Evolutionary conservation across 2,329 filamentous ascomycete species (phyloP).

Genomic region (Xylariaceae sp.): DNA sequence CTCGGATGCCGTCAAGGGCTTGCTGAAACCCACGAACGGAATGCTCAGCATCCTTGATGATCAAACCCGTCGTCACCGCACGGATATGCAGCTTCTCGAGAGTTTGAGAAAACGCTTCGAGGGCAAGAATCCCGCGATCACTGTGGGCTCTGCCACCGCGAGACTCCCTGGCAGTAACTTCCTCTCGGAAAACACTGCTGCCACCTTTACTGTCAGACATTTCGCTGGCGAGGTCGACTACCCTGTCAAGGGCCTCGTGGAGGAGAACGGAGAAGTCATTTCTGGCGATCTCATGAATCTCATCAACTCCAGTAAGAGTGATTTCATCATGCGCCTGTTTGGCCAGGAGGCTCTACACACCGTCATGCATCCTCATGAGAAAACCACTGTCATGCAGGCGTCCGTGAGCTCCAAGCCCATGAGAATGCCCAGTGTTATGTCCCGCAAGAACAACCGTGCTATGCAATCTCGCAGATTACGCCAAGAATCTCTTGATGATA

Average conservation of each 20-base stretch:
- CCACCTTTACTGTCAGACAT: slow-evolving; percentile 85
- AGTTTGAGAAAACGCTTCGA: slow-evolving; percentile 89
- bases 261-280: slow-evolving; percentile 94
- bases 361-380: slow-evolving; percentile 87
- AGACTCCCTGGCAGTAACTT: slow-evolving; percentile 86
- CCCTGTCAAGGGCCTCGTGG: slow-evolving; percentile 75
- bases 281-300: slow-evolving; percentile 94
- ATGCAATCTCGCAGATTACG: slow-evolving; percentile 34
- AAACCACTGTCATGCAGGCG: slow-evolving; percentile 86
- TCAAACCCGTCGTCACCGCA: slow-evolving; percentile 83
- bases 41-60: slow-evolving; percentile 92
- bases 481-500: slow-evolving; percentile 41
- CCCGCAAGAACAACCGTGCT: slow-evolving; percentile 57
- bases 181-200: slow-evolving; percentile 71
- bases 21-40: slow-evolving; percentile 89
- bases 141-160: slow-evolving; percentile 67
- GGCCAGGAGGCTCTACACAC: slow-evolving; percentile 94
- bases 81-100: slow-evolving; percentile 84
- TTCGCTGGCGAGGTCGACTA: slow-evolving; percentile 98
- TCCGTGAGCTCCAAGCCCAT: slow-evolving; percentile 94
- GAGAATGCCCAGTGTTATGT: slow-evolving; percentile 87
- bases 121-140: slow-evolving; percentile 86
- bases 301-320: slow-evolving; percentile 79
- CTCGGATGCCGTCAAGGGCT: slow-evolving; percentile 83
- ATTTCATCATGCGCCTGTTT: slow-evolving; percentile 85